phyloP scores from a whole-genome alignment of 2,329 filamentous ascomycete species.

The Aureobasidium sp. region DNA sequence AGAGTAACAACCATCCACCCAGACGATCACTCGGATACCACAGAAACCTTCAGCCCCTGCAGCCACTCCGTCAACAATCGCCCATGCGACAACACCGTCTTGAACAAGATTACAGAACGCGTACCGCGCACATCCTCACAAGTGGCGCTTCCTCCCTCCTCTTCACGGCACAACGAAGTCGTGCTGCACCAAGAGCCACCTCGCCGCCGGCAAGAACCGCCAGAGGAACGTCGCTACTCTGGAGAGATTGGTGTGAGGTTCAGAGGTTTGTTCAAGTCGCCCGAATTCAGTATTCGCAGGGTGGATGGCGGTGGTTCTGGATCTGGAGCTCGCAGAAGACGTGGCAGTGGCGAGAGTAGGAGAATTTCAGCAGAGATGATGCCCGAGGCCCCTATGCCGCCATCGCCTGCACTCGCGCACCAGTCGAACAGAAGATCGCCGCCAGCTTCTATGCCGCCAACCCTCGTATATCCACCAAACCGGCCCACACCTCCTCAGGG shows the following conservation, averaged over 20 bases:
- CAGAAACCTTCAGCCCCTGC: neutral
- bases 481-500: neutral
- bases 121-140: neutral
- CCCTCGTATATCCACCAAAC: neutral
- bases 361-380: neutral
- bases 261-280: neutral
- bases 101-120: neutral
- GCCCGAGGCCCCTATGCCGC: conserved; percentile 1
- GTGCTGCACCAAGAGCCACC: neutral
- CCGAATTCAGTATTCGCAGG: neutral
- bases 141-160: neutral
- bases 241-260: neutral
- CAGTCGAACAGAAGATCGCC: neutral
- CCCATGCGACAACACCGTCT: neutral
- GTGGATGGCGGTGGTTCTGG: neutral
- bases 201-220: neutral
- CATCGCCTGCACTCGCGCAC: neutral
- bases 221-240: neutral
- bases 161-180: neutral
- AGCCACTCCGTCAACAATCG: neutral
- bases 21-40: neutral
- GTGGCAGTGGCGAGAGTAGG: neutral
- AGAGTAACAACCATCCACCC: neutral
- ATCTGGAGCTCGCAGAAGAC: neutral
- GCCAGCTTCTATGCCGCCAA: neutral